These are phyloP conservation scores for Scolecobasidium constrictum DNA, from an alignment of 2,329 filamentous ascomycete species.

Conservation along the genomic window DNA sequence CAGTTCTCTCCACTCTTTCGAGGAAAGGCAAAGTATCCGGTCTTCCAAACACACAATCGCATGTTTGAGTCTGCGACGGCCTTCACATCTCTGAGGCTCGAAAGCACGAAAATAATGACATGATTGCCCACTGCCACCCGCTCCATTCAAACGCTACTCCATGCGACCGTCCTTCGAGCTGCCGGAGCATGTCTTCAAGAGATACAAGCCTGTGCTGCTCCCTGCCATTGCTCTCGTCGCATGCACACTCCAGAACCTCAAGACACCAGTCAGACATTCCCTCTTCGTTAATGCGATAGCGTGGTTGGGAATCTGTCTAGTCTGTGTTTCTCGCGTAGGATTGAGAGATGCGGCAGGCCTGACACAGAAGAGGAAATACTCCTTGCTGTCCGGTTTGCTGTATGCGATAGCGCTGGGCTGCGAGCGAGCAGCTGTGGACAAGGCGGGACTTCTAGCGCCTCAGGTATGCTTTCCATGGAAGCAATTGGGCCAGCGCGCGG, in stretches of 20 bases:
- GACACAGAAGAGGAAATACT: slow-evolving; percentile 16
- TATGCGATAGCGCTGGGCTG: slow-evolving; percentile 32
- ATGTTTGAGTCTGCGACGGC: too few relatives aligned
- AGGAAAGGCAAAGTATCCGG: too few relatives aligned
- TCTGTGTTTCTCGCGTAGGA: slow-evolving; percentile 22
- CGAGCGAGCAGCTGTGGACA: slow-evolving; percentile 32
- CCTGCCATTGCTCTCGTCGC: slow-evolving; percentile 24
- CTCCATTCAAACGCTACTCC: slow-evolving; percentile 3
- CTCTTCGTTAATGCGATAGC: slow-evolving; percentile 32
- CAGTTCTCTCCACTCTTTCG: too few relatives aligned
- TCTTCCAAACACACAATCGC: too few relatives aligned
- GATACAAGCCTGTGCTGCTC: slow-evolving; percentile 21
- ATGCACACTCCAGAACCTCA: slow-evolving; percentile 22
- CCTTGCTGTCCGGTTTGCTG: slow-evolving; percentile 30
- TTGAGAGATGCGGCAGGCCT: slow-evolving; percentile 19
- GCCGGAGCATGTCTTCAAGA: slow-evolving; percentile 21
- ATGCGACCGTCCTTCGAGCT: slow-evolving; percentile 24
- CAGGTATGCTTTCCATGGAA: slow-evolving; percentile 26
- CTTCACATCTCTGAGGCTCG: too few relatives aligned
- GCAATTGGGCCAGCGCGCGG: slow-evolving; percentile 12
- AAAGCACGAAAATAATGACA: slow-evolving; percentile 7
- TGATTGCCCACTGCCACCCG: slow-evolving; percentile 1
- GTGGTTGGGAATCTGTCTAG: slow-evolving; percentile 30
- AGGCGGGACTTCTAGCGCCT: slow-evolving; percentile 32
- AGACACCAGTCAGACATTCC: slow-evolving; percentile 26